phyloP scores from a whole-genome alignment of 352 stramenopile species.

The Phytopythium litorale region DNA sequence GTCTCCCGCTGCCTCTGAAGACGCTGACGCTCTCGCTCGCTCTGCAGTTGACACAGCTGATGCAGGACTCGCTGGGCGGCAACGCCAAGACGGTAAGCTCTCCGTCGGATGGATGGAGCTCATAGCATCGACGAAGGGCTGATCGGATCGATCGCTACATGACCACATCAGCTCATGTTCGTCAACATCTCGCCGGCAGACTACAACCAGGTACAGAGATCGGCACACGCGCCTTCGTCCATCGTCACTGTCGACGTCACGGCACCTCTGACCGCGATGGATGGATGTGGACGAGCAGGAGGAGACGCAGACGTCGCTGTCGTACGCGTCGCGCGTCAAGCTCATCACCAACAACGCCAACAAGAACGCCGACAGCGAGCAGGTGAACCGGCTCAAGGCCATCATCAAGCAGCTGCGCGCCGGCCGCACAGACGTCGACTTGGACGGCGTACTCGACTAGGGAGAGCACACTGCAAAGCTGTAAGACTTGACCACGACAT shows the following conservation, averaged over 20 bases:
- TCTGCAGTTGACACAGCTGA: conserved; percentile 83
- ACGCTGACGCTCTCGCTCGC: not conserved
- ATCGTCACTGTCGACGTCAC: not conserved
- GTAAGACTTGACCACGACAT: too few relatives aligned
- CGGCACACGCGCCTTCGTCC: not conserved
- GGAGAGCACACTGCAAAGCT: not conserved
- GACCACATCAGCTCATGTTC: conserved; percentile 72
- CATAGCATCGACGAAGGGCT: not conserved
- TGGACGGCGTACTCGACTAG: conserved; percentile 62
- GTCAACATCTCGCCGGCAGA: conserved; percentile 88
- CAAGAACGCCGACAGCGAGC: conserved; percentile 84
- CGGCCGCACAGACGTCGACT: conserved; percentile 61
- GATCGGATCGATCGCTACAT: not conserved
- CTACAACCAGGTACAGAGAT: conserved; percentile 70
- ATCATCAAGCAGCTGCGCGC: conserved; percentile 79
- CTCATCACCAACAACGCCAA: conserved; percentile 88
- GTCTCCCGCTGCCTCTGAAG: too few relatives aligned
- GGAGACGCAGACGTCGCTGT: conserved; percentile 79
- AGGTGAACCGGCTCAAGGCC: conserved; percentile 74
- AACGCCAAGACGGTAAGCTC: conserved; percentile 89
- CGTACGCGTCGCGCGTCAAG: conserved; percentile 82
- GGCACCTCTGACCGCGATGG: not conserved
- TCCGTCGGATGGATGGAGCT: not conserved
- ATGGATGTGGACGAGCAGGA: conserved; percentile 27
- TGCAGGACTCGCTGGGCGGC: conserved; percentile 91